These are phyloP conservation scores for Hypoxylon sp. DNA, from an alignment of 2,329 filamentous ascomycete species.

Conservation along the genomic window DNA sequence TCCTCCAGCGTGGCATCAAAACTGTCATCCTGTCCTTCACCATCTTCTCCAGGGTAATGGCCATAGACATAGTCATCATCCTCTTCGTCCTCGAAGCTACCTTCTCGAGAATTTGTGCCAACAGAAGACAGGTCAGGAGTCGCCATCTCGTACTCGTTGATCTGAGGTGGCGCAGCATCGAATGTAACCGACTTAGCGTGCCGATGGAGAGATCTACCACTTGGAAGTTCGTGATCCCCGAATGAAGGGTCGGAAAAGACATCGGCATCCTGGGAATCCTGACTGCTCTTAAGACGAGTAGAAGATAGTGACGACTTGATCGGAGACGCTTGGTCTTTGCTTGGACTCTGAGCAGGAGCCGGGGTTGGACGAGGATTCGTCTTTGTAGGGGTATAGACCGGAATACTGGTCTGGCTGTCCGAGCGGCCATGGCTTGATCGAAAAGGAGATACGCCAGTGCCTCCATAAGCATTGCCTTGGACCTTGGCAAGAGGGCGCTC, in stretches of 20 bases:
- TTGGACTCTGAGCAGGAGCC: conserved; percentile 65
- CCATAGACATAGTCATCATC: conserved; percentile 78
- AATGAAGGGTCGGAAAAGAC: conserved; percentile 77
- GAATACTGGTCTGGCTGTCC: conserved; percentile 74
- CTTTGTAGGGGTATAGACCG: conserved; percentile 70
- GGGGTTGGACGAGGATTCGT: conserved; percentile 52
- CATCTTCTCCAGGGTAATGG: conserved; percentile 67
- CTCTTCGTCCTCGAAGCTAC: conserved; percentile 90
- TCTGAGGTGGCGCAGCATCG: conserved; percentile 89
- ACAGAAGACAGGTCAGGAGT: conserved; percentile 96
- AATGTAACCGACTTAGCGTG: conserved; percentile 98
- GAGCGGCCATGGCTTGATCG: conserved; percentile 66
- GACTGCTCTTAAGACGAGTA: conserved; percentile 74
- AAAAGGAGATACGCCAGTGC: conserved; percentile 68
- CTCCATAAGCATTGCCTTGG: conserved; percentile 79
- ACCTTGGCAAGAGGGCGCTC: conserved; percentile 86
- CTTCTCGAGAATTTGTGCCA: conserved; percentile 89
- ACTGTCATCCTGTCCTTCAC: conserved; percentile 82
- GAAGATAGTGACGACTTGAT: conserved; percentile 90
- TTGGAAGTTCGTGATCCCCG: conserved; percentile 71
- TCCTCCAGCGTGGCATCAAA: conserved; percentile 97
- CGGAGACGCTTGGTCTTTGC: conserved; percentile 81
- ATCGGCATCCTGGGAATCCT: conserved; percentile 77
- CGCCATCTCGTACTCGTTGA: conserved; percentile 98
- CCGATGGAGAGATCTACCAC: conserved; percentile 79